Evolutionary conservation across 192 early-diverging fungal genomes (phyloP).

Genomic region (Mortierella alpina): DNA sequence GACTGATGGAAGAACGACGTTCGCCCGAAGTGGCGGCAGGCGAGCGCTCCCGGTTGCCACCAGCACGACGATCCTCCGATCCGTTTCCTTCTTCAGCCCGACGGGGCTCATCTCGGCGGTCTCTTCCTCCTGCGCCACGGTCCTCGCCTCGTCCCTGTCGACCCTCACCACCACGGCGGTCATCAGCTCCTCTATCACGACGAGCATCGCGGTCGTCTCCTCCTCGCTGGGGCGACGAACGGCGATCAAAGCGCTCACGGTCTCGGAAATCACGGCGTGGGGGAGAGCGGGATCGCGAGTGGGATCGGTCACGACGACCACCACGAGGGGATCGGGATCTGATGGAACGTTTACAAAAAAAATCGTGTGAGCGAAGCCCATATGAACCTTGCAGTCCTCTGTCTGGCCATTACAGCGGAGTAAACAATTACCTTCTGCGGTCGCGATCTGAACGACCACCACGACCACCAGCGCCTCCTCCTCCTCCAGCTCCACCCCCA

Average conservation of each 20-base stretch:
- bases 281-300: slow-evolving; percentile 8
- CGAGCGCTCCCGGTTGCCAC: slow-evolving; percentile 7
- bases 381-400: too few species aligned
- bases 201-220: slow-evolving; percentile 6
- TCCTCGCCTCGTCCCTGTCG: background rate
- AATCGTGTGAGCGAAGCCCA: background rate
- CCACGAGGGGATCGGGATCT: slow-evolving; percentile 27
- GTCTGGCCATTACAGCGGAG: background rate
- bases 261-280: slow-evolving; percentile 7
- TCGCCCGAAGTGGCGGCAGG: background rate
- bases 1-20: slow-evolving; percentile 18
- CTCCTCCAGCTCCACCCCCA: background rate
- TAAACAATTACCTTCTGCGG: slow-evolving; percentile 20
- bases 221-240: background rate
- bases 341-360: background rate
- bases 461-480: background rate
- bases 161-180: slow-evolving; percentile 2
- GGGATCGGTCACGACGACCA: slow-evolving; percentile 9
- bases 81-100: background rate
- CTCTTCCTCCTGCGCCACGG: background rate
- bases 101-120: background rate
- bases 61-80: background rate
- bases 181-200: slow-evolving; percentile 11
- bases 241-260: slow-evolving; percentile 8
- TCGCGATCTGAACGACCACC: slow-evolving; percentile 13